These are phyloP conservation scores for Styphnolobium japonicum DNA, from an alignment of 306 rosid species.

Conservation along the genomic window DNA sequence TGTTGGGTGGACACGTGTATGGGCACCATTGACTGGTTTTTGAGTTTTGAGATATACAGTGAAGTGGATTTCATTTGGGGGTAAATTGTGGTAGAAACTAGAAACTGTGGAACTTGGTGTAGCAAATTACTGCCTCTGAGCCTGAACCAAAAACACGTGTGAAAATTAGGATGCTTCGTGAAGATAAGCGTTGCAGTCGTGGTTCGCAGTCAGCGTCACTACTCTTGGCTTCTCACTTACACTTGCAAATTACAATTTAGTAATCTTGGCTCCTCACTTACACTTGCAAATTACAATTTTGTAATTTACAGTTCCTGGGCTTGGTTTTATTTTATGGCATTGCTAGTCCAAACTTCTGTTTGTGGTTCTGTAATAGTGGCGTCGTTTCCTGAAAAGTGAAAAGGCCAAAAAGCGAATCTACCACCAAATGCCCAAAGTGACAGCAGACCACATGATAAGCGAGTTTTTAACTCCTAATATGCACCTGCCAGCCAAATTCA, in stretches of 20 bases:
- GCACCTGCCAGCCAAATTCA: not conserved
- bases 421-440: not conserved
- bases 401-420: not conserved
- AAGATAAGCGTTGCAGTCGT: too few species aligned
- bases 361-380: not conserved
- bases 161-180: too few species aligned
- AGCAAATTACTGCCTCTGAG: too few species aligned
- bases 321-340: too few species aligned
- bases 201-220: too few species aligned
- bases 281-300: too few species aligned
- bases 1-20: constrained; percentile 34
- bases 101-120: not conserved
- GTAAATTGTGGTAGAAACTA: not conserved
- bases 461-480: not conserved
- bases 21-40: not conserved
- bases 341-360: too few species aligned
- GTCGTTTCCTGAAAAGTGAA: not conserved
- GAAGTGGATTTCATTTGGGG: not conserved
- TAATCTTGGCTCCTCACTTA: too few species aligned
- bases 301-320: too few species aligned
- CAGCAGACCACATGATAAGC: not conserved
- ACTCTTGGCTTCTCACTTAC: too few species aligned
- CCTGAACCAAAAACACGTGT: too few species aligned
- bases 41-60: not conserved
- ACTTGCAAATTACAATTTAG: too few species aligned